Evolutionary conservation across 129 eudicot genomes (phyloP), one percentile per base, ranked within the genome.

Genomic region (Flaveria sonorensis): DNA sequence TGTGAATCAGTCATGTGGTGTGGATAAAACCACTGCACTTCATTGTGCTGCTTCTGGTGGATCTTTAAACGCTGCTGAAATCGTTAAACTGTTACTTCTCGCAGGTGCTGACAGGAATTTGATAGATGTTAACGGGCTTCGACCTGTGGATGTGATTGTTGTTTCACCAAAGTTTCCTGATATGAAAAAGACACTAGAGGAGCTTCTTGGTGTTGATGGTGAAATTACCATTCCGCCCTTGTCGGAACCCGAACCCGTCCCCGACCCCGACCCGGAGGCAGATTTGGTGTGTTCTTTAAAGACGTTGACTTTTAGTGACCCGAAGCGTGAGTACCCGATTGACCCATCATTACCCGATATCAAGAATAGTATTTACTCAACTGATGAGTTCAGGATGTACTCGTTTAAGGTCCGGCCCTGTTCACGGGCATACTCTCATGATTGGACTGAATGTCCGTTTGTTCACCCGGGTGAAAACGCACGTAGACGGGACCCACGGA

Each of bases 381-480:
- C 92, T 0, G 97, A 91, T 64, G 97, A 91, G 78, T 91, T 91
- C 68, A 68, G 94, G 11, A 91, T 91, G 97, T 91, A 77, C 56
- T 85, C 92, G 0, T 91, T 91, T 59, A 91, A 91, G 80, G 83
- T 91, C 42, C 83, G 97, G 6, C 94, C 97, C 0, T 91, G 97
- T 75, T 92, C 95, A 2, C 90, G 95, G 9, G 97, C 97, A 43
- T 92, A 92, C 72, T 92, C 97, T 0, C 97, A 92, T 53, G 97
- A 92, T 53, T 91, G 97, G 97, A 91, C 97, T 0, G 97, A 92
- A 74, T 92, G 97, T 84, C 97, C 97, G 0, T 92, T 92, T 73
- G 95, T 92, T 28, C 97, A 92, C 72, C 97, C 97, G 7, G 95
- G 97, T 0, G 97, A 92, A 73, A 92, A 92, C 15, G 97, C 97